These are phyloP conservation scores for Hemisphaericaspora lyxosophila DNA, from an alignment of 1,139 yeast species.

Conservation along the genomic window DNA sequence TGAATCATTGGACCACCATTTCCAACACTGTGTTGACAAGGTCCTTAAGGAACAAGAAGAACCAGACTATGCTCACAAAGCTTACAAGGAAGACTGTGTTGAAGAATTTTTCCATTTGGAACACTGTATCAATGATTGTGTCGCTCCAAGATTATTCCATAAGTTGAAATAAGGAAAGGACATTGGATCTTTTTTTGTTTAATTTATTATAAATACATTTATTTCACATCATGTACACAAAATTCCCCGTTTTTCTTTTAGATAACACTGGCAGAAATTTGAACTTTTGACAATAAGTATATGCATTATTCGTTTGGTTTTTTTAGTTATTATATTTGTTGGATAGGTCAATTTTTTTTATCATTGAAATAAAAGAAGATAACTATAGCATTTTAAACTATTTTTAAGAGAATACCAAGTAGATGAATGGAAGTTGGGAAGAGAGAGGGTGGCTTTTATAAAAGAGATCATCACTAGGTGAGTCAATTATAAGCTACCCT, in stretches of 20 bases:
- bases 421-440: background rate
- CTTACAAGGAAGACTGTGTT: constrained; percentile 94
- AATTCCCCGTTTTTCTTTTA: background rate
- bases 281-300: constrained; percentile 1
- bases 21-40: constrained; percentile 92
- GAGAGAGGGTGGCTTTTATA: no score
- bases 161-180: constrained; percentile 62
- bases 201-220: constrained; percentile 2
- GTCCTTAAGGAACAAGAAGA: constrained; percentile 86
- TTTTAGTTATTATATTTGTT: constrained; percentile 3
- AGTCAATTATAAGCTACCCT: no score
- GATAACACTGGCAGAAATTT: background rate
- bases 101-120: constrained; percentile 97
- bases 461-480: no score
- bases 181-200: background rate
- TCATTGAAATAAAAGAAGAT: constrained; percentile 1
- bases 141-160: constrained; percentile 86
- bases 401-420: background rate
- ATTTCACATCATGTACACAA: constrained; percentile 3
- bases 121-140: constrained; percentile 90
- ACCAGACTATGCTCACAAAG: constrained; percentile 72
- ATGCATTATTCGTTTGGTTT: constrained; percentile 2
- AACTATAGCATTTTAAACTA: background rate
- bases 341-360: constrained; percentile 1
- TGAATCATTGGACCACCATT: constrained; percentile 79